These are phyloP conservation scores for Liriodendron chinense DNA, from an alignment of 164 flowering plant species.

Conservation along the genomic window DNA sequence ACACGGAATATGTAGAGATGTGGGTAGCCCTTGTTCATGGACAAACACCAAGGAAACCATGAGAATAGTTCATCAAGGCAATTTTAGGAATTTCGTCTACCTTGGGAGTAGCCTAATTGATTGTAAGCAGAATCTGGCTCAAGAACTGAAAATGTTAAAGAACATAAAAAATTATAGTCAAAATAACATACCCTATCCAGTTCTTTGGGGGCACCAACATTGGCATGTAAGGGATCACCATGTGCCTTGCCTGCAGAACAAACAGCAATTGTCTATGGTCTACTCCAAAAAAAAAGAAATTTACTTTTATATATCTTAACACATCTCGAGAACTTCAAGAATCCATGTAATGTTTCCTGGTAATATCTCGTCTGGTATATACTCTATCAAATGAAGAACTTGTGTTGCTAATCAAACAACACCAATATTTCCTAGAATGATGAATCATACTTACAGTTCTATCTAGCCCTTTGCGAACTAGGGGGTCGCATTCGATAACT, in stretches of 20 bases:
- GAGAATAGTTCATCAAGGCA: too few relatives aligned
- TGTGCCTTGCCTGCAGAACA: conserved; percentile 52
- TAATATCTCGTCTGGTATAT: not conserved
- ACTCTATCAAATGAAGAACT: not conserved
- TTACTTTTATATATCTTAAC: not conserved
- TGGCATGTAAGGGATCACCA: conserved; percentile 77
- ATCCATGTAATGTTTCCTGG: not conserved
- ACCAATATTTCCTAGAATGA: conserved; percentile 2
- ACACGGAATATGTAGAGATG: too few relatives aligned
- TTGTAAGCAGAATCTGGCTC: not conserved
- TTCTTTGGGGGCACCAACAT: conserved; percentile 59
- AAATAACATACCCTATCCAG: conserved; percentile 53
- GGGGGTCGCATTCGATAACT: conserved; percentile 53
- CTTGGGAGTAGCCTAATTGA: too few relatives aligned
- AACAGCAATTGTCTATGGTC: not conserved
- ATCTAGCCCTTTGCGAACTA: conserved; percentile 49
- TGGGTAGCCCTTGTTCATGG: too few relatives aligned
- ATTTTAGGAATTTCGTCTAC: too few relatives aligned
- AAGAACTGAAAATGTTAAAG: not conserved
- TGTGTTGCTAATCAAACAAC: not conserved
- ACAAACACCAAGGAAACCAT: too few relatives aligned
- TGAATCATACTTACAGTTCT: conserved; percentile 41
- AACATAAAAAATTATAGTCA: not conserved
- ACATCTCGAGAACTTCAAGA: not conserved
- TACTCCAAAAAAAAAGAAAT: not conserved